A percentile compares a stretch with the other conserved stretches of the same genome.
These are phyloP conservation scores for Pichia phayaonensis DNA, from an alignment of 805 yeast species.

Conservation along the genomic window DNA sequence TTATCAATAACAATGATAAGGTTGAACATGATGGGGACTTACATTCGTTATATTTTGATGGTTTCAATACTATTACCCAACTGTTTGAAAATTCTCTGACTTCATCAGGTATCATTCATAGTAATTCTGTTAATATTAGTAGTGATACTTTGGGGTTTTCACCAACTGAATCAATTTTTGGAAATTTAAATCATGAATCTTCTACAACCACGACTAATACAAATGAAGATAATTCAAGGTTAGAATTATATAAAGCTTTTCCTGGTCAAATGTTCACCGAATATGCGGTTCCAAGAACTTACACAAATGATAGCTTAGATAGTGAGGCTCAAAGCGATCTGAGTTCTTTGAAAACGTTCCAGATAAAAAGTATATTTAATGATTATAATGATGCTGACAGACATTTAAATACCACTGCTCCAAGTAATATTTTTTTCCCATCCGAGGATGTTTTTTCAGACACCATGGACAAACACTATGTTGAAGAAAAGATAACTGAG, in stretches of 20 bases:
- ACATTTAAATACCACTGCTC: neutral
- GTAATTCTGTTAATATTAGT: neutral
- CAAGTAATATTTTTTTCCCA: neutral
- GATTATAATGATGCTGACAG: neutral
- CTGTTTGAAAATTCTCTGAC: neutral
- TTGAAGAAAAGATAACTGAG: neutral
- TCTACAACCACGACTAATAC: neutral
- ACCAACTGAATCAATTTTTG: neutral
- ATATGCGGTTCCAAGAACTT: neutral
- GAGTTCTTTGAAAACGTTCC: neutral
- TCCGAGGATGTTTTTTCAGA: neutral
- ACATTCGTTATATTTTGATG: neutral
- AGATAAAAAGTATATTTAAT: neutral
- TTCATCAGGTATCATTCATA: neutral
- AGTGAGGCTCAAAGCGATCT: neutral
- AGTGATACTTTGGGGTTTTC: neutral
- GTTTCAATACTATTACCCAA: neutral
- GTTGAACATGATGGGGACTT: neutral
- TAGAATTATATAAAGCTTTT: neutral
- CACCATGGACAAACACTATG: neutral
- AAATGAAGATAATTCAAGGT: neutral
- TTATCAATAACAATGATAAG: neutral
- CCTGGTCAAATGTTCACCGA: neutral
- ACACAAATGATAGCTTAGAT: neutral
- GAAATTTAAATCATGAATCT: neutral